Conservation (phyloP, 2,329 filamentous ascomycete genomes). For the Fragosphaeria purpurea region DNA sequence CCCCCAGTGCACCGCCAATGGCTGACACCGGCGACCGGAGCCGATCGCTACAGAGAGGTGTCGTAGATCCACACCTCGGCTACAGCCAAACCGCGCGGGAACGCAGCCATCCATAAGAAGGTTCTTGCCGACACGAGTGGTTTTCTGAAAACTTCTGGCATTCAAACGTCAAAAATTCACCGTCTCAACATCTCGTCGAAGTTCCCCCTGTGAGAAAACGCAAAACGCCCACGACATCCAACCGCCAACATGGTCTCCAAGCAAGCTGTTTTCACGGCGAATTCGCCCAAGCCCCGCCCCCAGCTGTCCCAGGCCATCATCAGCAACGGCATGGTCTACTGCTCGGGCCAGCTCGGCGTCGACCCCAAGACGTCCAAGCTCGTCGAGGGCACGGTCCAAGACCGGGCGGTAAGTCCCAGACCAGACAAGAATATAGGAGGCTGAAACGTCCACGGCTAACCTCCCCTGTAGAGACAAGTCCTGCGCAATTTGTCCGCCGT, state of each 20-base stretch:
- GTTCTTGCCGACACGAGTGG: no score
- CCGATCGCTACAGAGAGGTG: no score
- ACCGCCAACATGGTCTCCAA: background rate
- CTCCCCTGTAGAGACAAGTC: conserved; percentile 35
- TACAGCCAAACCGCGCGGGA: background rate
- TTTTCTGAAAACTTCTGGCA: no score
- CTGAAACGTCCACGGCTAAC: background rate
- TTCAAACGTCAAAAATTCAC: no score
- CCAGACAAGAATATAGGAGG: no score
- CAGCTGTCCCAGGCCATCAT: conserved; percentile 53
- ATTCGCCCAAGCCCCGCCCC: conserved; percentile 41
- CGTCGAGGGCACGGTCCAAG: conserved; percentile 46
- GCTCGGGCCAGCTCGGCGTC: conserved; percentile 52
- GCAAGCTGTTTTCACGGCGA: conserved; percentile 31
- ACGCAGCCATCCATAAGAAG: no score
- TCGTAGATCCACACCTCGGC: background rate
- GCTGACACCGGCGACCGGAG: no score
- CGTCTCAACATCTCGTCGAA: no score
- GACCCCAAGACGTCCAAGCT: conserved; percentile 44
- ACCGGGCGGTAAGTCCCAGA: conserved; percentile 32
- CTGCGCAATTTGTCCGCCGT: conserved; percentile 50
- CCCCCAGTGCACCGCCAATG: no score
- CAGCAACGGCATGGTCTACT: conserved; percentile 59
- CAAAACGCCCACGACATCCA: no score
- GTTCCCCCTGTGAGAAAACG: no score